Evolutionary conservation across 2,329 filamentous ascomycete species (phyloP).

Genomic region (Malbranchea zuffiana): DNA sequence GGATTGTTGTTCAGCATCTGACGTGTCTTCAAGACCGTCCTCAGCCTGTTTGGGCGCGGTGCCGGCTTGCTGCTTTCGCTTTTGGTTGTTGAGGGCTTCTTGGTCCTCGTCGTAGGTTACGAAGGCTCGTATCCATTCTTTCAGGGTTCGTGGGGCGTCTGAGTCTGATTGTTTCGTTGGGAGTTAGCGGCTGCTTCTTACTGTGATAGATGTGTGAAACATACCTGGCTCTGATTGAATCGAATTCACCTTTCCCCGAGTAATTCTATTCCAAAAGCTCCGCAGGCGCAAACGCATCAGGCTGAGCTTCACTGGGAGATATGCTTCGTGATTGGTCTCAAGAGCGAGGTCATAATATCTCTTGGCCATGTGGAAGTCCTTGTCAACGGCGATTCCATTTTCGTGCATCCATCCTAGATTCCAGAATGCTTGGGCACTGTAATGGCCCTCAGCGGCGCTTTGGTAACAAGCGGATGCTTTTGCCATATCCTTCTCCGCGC

Average conservation of each 20-base stretch:
- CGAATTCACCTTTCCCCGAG: slow-evolving; percentile 79
- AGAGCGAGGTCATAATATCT: slow-evolving; percentile 88
- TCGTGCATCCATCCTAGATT: slow-evolving; percentile 99
- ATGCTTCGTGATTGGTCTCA: slow-evolving; percentile 85
- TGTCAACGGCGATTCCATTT: slow-evolving; percentile 81
- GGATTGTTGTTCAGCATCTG: slow-evolving; percentile 9
- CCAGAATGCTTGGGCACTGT: slow-evolving; percentile 90
- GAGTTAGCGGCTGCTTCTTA: neutral
- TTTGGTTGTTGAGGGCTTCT: slow-evolving; percentile 50
- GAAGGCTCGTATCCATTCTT: slow-evolving; percentile 81
- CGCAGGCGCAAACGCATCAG: slow-evolving; percentile 72
- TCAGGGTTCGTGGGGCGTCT: slow-evolving; percentile 63
- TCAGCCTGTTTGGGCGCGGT: slow-evolving; percentile 35
- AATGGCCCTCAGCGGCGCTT: slow-evolving; percentile 78
- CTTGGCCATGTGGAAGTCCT: slow-evolving; percentile 96
- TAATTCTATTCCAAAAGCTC: slow-evolving; percentile 91
- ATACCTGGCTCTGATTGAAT: slow-evolving; percentile 81
- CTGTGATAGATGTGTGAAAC: slow-evolving; percentile 21
- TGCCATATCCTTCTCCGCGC: slow-evolving; percentile 58
- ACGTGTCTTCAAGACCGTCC: slow-evolving; percentile 9
- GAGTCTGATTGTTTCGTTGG: slow-evolving; percentile 42
- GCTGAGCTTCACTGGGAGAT: slow-evolving; percentile 81
- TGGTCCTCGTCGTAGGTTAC: slow-evolving; percentile 60
- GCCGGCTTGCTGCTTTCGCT: slow-evolving; percentile 38
- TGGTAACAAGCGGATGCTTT: slow-evolving; percentile 92